Evolutionary conservation across 805 yeast genomes (phyloP), one percentile per base, ranked within the genome.

Genomic region (Candida ipomoeae): DNA sequence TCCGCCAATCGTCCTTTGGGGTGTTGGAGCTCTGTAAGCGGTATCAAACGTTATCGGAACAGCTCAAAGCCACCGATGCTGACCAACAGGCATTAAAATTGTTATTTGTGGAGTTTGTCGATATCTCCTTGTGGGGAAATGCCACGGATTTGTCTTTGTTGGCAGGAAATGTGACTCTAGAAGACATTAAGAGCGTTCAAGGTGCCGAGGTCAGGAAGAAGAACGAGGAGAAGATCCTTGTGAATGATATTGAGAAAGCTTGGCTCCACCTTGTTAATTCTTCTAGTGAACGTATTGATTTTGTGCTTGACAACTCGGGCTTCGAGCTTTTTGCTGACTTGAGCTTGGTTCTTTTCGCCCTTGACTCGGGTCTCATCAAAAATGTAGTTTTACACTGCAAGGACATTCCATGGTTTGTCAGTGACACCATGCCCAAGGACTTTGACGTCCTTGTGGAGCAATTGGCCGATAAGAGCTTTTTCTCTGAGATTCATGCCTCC

Each of bases 41-140:
- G 53, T 68, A 67, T 56, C 60, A 65, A 46, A 40, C 83, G 74
- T 70, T 74, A 67, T 56, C 74, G 15, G 37, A 46, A 44, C 60
- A 63, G 45, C 56, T 63, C 57, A 40, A 38, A 15, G 13, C 17
- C 32, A 48, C 26, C 11, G 32, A 49, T 10, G 58, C 62, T 3
- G 79, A 74, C 50, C 53, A 53, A 1, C 82, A 79, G 4, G 65
- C 77, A 0, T 66, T 84, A 54, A 66, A 74, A 53, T 59, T 85
- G 11, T 70, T 89, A 41, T 91, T 90, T 73, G 80, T 76, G 54
- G 99, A 94, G 65, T 87, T 91, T 55, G 69, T 87, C 40, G 96
- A 90, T 63, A 81, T 92, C 49, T 88, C 97, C 0, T 70, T 94
- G 48, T 94, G 99, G 99, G 99, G 99, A 26, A 94, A 94, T 67